phyloP scores from a whole-genome alignment of 2,329 filamentous ascomycete genomes.

The Penicillium crustosum region DNA sequence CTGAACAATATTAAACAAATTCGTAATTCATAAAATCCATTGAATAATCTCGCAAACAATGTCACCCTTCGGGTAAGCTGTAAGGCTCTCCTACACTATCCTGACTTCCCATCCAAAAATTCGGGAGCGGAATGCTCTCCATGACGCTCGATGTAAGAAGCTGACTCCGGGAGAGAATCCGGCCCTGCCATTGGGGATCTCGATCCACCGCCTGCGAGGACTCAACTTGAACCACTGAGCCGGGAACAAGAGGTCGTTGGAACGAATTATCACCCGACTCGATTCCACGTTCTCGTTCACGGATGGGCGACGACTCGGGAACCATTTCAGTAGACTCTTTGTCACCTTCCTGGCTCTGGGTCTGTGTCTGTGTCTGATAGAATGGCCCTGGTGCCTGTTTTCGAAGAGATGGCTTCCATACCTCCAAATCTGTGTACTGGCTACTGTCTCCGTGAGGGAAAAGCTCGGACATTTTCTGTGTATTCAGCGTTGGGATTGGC shows the following conservation, averaged over 20 bases:
- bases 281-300: constrained; percentile 17
- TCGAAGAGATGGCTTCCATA: constrained; percentile 4
- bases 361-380: constrained; percentile 24
- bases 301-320: constrained; percentile 42
- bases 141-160: constrained; percentile 45
- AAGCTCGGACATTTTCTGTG: constrained; percentile 40
- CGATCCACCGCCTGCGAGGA: constrained; percentile 42
- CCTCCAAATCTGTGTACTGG: constrained; percentile 14
- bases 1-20: neutral
- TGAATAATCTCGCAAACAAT: neutral
- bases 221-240: constrained; percentile 41
- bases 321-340: constrained; percentile 35
- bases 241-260: constrained; percentile 22
- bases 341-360: constrained; percentile 23
- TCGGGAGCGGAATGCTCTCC: constrained; percentile 45
- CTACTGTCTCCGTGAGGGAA: constrained; percentile 34
- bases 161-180: constrained; percentile 36
- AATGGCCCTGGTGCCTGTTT: constrained; percentile 13
- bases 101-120: constrained; percentile 41
- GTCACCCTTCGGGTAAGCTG: constrained; percentile 28
- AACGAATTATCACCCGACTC: constrained; percentile 13
- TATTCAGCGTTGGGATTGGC: constrained; percentile 37
- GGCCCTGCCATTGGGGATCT: constrained; percentile 17
- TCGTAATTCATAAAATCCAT: constrained; percentile 21
- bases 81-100: constrained; percentile 42